phyloP scores from a whole-genome alignment of 441 rosid genomes.

The Erysimum pusillum region DNA sequence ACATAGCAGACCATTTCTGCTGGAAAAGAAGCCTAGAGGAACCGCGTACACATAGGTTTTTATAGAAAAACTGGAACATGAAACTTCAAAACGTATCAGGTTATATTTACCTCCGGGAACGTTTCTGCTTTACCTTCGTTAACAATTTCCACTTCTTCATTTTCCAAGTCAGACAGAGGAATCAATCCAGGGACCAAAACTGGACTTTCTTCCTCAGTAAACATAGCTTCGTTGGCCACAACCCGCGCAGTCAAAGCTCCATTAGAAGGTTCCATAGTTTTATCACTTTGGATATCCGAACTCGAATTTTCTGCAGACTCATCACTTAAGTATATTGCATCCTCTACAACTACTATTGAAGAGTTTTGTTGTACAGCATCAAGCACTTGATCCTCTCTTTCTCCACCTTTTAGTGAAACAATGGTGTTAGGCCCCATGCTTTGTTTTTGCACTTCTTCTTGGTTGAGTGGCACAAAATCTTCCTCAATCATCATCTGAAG shows the following conservation, averaged over 20 bases:
- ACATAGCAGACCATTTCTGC: constrained; percentile 11
- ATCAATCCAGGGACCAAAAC: constrained; percentile 78
- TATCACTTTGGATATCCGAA: constrained; percentile 33
- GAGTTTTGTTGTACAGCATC: constrained; percentile 43
- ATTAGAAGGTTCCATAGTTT: constrained; percentile 11
- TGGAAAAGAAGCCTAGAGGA: constrained; percentile 13
- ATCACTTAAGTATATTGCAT: constrained; percentile 46
- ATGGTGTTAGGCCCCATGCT: constrained; percentile 33
- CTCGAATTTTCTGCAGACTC: constrained; percentile 40
- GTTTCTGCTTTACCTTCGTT: constrained; percentile 45
- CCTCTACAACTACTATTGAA: constrained; percentile 48
- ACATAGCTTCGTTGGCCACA: constrained; percentile 30
- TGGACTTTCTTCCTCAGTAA: constrained; percentile 52
- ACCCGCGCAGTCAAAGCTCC: constrained; percentile 40
- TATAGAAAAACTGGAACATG: constrained; percentile 10
- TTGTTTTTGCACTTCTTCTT: constrained; percentile 39
- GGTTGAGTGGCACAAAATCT: constrained; percentile 42
- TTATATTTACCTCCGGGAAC: constrained; percentile 73
- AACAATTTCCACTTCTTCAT: constrained; percentile 46
- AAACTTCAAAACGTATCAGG: constrained; percentile 52
- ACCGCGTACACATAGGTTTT: constrained; percentile 9
- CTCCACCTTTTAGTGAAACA: constrained; percentile 18
- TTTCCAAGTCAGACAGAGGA: constrained; percentile 41
- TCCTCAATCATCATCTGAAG: constrained; percentile 68
- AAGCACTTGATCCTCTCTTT: constrained; percentile 22